Evolutionary conservation across 208 protist species (phyloP).

Genomic region (Leishmania tropica): DNA sequence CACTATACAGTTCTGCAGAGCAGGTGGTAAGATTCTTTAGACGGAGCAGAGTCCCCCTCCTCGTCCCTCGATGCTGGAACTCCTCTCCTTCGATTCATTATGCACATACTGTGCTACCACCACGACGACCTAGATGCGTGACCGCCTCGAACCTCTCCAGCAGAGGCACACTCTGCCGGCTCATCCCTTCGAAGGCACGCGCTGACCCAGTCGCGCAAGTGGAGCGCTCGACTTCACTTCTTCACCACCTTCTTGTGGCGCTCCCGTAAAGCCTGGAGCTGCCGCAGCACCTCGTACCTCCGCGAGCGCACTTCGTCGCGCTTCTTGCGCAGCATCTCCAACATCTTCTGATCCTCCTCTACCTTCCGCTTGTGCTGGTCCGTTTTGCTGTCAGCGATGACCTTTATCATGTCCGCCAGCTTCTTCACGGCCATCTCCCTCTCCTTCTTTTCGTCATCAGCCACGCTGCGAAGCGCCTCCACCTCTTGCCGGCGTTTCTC

Average conservation of each 20-base stretch:
- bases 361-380: constrained; percentile 27
- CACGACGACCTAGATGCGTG: not conserved
- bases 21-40: not conserved
- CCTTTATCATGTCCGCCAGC: constrained; percentile 45
- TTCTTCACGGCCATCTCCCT: constrained; percentile 22
- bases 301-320: constrained; percentile 40
- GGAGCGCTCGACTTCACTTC: constrained; percentile 18
- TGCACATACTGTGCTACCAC: not conserved
- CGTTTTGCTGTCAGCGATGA: constrained; percentile 43
- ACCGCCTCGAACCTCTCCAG: not conserved
- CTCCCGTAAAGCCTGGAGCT: constrained; percentile 25
- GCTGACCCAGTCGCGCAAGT: not conserved
- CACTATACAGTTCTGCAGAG: too few relatives aligned
- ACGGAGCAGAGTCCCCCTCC: not conserved
- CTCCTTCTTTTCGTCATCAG: constrained; percentile 26
- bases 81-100: not conserved
- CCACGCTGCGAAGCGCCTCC: constrained; percentile 7
- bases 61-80: not conserved
- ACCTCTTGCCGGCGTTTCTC: constrained; percentile 24
- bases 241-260: constrained; percentile 48
- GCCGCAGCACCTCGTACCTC: constrained; percentile 18
- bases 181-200: not conserved
- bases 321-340: constrained; percentile 38
- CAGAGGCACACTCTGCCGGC: not conserved
- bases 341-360: constrained; percentile 31